A percentile compares a stretch with the other conserved stretches of the same genome.
Conservation (phyloP, 1,139 yeast genomes). For the Kluyveromyces marxianus region DNA sequence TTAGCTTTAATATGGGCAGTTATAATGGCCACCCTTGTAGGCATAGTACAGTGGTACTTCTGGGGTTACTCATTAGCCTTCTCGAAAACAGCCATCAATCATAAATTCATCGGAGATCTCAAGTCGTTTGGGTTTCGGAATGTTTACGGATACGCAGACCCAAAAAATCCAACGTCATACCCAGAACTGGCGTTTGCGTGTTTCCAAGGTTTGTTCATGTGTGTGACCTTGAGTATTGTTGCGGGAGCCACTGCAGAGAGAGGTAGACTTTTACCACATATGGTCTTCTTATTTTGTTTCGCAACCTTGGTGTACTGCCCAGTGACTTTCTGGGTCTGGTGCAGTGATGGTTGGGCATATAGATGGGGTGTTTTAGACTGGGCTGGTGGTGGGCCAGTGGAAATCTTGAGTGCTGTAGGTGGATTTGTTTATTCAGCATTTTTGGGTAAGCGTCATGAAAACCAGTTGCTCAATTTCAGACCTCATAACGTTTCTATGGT, state of each 20-base stretch:
- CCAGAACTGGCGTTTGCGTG: constrained; percentile 83
- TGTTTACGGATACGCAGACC: constrained; percentile 44
- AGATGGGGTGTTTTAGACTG: constrained; percentile 89
- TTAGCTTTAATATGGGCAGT: constrained; percentile 81
- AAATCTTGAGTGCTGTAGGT: constrained; percentile 82
- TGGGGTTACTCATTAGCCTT: constrained; percentile 97
- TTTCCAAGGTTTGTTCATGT: constrained; percentile 85
- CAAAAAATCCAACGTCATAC: constrained; percentile 36
- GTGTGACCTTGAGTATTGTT: constrained; percentile 83
- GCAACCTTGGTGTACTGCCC: constrained; percentile 91
- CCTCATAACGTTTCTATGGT: constrained; percentile 92
- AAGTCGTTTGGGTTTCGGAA: constrained; percentile 74
- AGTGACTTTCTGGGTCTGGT: constrained; percentile 93
- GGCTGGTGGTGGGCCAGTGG: constrained; percentile 98
- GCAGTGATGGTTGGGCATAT: constrained; percentile 85
- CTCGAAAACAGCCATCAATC: constrained; percentile 55
- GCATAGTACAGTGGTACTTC: constrained; percentile 88
- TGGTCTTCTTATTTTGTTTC: constrained; percentile 80
- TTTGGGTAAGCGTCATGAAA: constrained; percentile 76
- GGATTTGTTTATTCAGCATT: constrained; percentile 82
- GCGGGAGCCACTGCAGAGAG: constrained; percentile 96
- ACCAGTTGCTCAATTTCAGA: constrained; percentile 77
- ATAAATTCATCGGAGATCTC: constrained; percentile 81
- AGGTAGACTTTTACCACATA: constrained; percentile 79
- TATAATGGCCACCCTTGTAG: constrained; percentile 69